These are phyloP conservation scores for Beauveria caledonica DNA, from an alignment of 2,329 filamentous ascomycete species.

Conservation along the genomic window DNA sequence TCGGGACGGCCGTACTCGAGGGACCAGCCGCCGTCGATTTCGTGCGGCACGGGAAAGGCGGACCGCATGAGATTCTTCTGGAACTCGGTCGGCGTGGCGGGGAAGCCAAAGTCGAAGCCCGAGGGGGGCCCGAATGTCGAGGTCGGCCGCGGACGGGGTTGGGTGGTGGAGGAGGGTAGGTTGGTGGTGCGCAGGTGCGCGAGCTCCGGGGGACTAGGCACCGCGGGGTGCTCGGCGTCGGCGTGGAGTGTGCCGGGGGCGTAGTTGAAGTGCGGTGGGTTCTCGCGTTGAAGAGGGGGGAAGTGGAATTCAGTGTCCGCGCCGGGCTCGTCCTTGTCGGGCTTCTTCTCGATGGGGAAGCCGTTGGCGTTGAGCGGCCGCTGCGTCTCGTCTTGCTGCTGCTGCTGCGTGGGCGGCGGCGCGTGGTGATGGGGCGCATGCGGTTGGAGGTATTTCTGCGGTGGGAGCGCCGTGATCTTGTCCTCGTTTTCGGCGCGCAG, in stretches of 20 bases:
- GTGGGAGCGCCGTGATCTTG: conserved; percentile 71
- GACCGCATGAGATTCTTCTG: conserved; percentile 88
- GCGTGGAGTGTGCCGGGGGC: conserved; percentile 38
- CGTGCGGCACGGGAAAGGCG: conserved; percentile 64
- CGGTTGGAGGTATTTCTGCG: conserved; percentile 51
- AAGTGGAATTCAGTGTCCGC: conserved; percentile 46
- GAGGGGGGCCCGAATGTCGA: conserved; percentile 52
- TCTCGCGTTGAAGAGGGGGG: conserved; percentile 41
- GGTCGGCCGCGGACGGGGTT: conserved; percentile 33
- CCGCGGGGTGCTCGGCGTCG: conserved; percentile 12
- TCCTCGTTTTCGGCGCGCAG: conserved; percentile 78
- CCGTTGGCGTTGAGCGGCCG: conserved; percentile 41
- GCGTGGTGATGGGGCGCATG: conserved; percentile 31
- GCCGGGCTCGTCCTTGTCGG: conserved; percentile 21
- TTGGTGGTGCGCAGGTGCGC: conserved; percentile 47
- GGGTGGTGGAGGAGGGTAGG: conserved; percentile 19
- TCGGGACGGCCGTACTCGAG: conserved; percentile 90
- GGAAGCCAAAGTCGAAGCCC: conserved; percentile 74
- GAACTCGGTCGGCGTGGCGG: conserved; percentile 75
- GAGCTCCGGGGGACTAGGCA: conserved; percentile 41
- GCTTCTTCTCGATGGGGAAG: conserved; percentile 36
- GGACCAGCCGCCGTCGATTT: conserved; percentile 73
- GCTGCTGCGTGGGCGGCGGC: conserved; percentile 19
- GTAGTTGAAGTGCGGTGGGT: conserved; percentile 51
- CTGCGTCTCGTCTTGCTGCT: conserved; percentile 38